Conservation (phyloP, 2,329 filamentous ascomycete genomes). For the Thielaviopsis euricoi region DNA sequence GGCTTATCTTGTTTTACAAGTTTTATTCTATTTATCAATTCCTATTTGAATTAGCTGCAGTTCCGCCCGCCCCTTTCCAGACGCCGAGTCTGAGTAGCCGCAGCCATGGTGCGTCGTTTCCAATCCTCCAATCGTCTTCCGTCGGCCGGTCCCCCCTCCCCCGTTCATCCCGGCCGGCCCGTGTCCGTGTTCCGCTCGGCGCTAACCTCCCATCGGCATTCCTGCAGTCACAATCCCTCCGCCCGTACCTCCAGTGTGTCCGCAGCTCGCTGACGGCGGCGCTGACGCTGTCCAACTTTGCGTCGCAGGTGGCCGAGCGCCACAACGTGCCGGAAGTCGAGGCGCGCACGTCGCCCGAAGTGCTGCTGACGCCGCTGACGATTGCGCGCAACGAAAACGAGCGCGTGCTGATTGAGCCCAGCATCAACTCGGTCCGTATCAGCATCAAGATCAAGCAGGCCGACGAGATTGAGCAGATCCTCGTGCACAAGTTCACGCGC, state of each 20-base stretch:
- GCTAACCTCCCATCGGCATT: not conserved
- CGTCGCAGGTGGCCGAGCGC: conserved; percentile 86
- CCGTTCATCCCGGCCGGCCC: not conserved
- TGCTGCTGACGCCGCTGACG: conserved; percentile 77
- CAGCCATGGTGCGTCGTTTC: not conserved
- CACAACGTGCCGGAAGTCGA: conserved; percentile 98
- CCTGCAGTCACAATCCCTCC: conserved; percentile 76
- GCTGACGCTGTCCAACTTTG: conserved; percentile 81
- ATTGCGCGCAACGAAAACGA: conserved; percentile 95
- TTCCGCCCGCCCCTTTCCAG: not conserved
- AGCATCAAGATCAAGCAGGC: conserved; percentile 99
- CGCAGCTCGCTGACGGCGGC: conserved; percentile 87
- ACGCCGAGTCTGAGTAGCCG: not conserved
- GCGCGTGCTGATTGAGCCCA: conserved; percentile 87
- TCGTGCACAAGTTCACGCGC: conserved; percentile 95
- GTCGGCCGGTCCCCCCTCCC: not conserved
- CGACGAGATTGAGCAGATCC: conserved; percentile 94
- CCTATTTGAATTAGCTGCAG: not conserved
- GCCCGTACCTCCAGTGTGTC: conserved; percentile 91
- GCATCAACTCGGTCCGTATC: conserved; percentile 90
- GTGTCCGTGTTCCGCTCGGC: conserved; percentile 4
- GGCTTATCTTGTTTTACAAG: no score
- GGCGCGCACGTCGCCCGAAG: conserved; percentile 80
- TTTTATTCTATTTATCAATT: not conserved
- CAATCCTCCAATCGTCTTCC: not conserved